Percentiles rank a stretch among this genome's conserved stretches.
Conservation (phyloP, 768 basidiomycete genomes). For the Panaeolus cyanescens region DNA sequence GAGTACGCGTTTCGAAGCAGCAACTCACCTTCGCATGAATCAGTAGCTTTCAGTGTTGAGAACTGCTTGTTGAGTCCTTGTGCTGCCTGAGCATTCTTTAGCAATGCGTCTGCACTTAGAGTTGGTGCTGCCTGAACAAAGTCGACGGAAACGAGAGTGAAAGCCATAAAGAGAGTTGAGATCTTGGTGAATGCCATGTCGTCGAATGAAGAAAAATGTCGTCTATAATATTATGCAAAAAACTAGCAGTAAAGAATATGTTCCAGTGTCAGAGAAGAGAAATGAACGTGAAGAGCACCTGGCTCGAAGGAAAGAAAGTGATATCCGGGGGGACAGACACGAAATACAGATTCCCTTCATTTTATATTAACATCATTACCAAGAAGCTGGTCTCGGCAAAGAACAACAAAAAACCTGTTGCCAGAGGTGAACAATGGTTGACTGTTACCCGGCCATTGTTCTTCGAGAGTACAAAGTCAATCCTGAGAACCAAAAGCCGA, state of each 20-base stretch:
- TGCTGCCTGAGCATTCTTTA: conserved; percentile 50
- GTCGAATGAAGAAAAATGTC: conserved; percentile 5
- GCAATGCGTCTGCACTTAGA: conserved; percentile 42
- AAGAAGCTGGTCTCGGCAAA: conserved; percentile 3
- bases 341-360: not conserved
- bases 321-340: conserved; percentile 11
- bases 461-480: conserved; percentile 2
- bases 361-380: not conserved
- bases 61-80: conserved; percentile 54
- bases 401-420: conserved; percentile 5
- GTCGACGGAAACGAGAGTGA: conserved; percentile 20
- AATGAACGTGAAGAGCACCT: conserved; percentile 28
- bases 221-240: conserved; percentile 4
- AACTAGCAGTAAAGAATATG: no score
- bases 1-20: not conserved
- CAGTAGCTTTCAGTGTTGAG: conserved; percentile 35
- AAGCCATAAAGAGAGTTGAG: conserved; percentile 19
- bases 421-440: not conserved
- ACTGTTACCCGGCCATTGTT: not conserved
- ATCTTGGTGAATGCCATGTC: conserved; percentile 18
- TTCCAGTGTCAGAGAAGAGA: conserved; percentile 15
- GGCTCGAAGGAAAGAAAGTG: conserved; percentile 27
- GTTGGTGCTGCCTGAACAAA: conserved; percentile 32
- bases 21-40: conserved; percentile 47
- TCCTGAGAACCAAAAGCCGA: not conserved